These are phyloP conservation scores for Xerocomellus amylosporus DNA, from an alignment of 768 basidiomycete genomes.

Conservation along the genomic window DNA sequence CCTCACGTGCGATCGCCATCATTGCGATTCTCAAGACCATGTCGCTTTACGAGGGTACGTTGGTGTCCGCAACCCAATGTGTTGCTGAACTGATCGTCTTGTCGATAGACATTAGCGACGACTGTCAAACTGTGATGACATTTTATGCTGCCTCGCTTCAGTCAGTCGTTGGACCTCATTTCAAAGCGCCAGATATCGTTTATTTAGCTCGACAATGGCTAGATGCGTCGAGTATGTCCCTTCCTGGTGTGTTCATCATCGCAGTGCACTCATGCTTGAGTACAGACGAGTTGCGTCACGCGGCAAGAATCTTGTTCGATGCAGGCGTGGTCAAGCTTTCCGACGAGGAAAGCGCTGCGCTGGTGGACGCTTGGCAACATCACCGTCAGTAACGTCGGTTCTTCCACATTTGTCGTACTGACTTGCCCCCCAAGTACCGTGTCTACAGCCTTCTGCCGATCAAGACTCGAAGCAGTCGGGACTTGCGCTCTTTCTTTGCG, in stretches of 20 bases:
- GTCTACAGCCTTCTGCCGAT: slow-evolving; percentile 56
- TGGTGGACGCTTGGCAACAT: slow-evolving; percentile 65
- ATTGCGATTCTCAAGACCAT: slow-evolving; percentile 66
- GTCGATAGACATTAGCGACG: slow-evolving; percentile 59
- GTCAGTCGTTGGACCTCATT: slow-evolving; percentile 55
- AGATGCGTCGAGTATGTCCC: slow-evolving; percentile 59
- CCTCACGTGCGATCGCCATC: slow-evolving; percentile 65
- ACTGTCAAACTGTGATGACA: slow-evolving; percentile 68
- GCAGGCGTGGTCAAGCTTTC: slow-evolving; percentile 63
- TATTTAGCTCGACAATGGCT: slow-evolving; percentile 78
- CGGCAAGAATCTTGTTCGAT: slow-evolving; percentile 77
- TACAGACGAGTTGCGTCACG: slow-evolving; percentile 70
- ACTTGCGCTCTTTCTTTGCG: slow-evolving; percentile 75
- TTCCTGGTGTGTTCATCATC: neutral
- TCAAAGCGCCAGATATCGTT: slow-evolving; percentile 66
- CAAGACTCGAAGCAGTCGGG: slow-evolving; percentile 59
- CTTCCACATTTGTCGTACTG: slow-evolving; percentile 2
- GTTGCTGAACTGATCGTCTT: neutral
- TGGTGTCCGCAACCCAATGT: neutral
- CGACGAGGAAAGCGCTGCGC: slow-evolving; percentile 58
- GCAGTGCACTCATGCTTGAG: slow-evolving; percentile 4
- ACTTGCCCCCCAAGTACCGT: slow-evolving; percentile 47
- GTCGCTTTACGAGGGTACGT: slow-evolving; percentile 66
- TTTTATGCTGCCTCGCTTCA: slow-evolving; percentile 79
- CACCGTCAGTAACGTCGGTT: slow-evolving; percentile 44